phyloP scores from a whole-genome alignment of 2,329 filamentous ascomycete genomes.

The Hypocrella siamensis region DNA sequence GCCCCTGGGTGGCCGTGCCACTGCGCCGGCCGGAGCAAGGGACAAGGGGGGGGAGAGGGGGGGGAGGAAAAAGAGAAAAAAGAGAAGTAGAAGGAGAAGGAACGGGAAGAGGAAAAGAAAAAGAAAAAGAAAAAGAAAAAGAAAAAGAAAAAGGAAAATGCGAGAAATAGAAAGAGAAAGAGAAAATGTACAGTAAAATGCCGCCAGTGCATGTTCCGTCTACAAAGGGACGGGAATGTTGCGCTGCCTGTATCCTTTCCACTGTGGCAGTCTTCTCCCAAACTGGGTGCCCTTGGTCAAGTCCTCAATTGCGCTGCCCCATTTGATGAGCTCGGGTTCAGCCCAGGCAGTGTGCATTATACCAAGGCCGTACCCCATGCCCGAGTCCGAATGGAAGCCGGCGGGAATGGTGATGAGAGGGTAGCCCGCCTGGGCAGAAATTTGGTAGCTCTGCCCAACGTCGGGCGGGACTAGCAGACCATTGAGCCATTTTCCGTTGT shows the following conservation, averaged over 20 bases:
- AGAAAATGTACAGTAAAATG: background rate
- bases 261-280: slow-evolving; percentile 32
- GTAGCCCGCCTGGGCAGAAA: slow-evolving; percentile 62
- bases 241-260: slow-evolving; percentile 32
- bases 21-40: too few species aligned
- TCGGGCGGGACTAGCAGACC: slow-evolving; percentile 54
- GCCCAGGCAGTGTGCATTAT: slow-evolving; percentile 45
- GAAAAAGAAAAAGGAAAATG: background rate
- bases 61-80: background rate
- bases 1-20: too few species aligned
- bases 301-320: slow-evolving; percentile 48
- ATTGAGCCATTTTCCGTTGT: slow-evolving; percentile 31
- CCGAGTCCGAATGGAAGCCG: slow-evolving; percentile 34
- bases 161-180: background rate
- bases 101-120: background rate
- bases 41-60: too few species aligned
- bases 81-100: background rate
- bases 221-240: slow-evolving; percentile 25
- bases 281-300: slow-evolving; percentile 26
- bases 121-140: background rate
- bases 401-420: slow-evolving; percentile 56
- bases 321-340: slow-evolving; percentile 41
- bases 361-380: slow-evolving; percentile 46
- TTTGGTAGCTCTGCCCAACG: slow-evolving; percentile 51
- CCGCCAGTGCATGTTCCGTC: too few species aligned